Percentiles rank a stretch among this genome's conserved stretches.
Evolutionary conservation across 768 basidiomycete species (phyloP).

Genomic region (Suillus subalutaceus): DNA sequence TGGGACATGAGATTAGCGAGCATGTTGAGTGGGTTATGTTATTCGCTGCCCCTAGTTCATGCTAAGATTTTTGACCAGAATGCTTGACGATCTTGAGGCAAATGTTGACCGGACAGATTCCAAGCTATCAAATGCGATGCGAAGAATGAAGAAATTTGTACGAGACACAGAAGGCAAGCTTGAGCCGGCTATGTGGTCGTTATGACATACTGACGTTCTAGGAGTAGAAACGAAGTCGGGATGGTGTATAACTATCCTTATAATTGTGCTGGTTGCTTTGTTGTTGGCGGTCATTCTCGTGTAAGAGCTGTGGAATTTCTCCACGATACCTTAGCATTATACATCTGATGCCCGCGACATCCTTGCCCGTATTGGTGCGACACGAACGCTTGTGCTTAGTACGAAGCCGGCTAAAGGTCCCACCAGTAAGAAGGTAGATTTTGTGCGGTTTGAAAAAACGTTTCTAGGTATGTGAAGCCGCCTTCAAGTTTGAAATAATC

Average conservation of each 20-base stretch:
- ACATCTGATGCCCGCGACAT: neutral
- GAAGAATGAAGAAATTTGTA: slow-evolving; percentile 75
- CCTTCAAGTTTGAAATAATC: neutral
- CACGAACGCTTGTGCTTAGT: neutral
- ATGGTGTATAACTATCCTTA: slow-evolving; percentile 87
- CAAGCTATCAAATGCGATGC: slow-evolving; percentile 67
- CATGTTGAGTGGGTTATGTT: slow-evolving; percentile 79
- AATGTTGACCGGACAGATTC: slow-evolving; percentile 71
- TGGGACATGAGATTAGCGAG: slow-evolving; percentile 90
- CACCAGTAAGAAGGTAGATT: neutral
- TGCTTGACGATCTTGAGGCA: slow-evolving; percentile 78
- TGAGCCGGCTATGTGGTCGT: neutral
- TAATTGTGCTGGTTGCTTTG: slow-evolving; percentile 75
- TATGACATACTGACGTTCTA: slow-evolving; percentile 10
- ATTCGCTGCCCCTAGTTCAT: slow-evolving; percentile 9
- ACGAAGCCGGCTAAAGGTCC: neutral
- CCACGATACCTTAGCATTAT: neutral
- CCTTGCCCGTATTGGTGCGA: neutral
- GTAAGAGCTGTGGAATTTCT: slow-evolving; percentile 30
- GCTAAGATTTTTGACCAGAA: slow-evolving; percentile 44
- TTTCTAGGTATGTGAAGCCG: neutral
- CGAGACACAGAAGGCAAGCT: slow-evolving; percentile 77
- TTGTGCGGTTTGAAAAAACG: neutral
- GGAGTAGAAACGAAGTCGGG: slow-evolving; percentile 78
- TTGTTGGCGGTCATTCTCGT: slow-evolving; percentile 81